These are phyloP conservation scores for Linnemannia zychae DNA, from an alignment of 192 early-diverging fungal genomes.

Conservation along the genomic window DNA sequence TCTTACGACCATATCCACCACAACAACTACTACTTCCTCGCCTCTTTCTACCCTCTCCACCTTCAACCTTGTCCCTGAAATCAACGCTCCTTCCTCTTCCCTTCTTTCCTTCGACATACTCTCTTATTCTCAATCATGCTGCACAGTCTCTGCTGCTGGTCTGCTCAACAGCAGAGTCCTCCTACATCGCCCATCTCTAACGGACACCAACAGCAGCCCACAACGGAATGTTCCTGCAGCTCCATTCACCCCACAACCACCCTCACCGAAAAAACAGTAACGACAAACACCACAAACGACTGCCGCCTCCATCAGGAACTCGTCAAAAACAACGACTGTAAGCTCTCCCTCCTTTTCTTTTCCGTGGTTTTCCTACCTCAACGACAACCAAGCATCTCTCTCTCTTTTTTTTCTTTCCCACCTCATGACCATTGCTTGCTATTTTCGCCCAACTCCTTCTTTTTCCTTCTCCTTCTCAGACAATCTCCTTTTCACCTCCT, in stretches of 20 bases:
- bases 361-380: background rate
- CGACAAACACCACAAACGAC: background rate
- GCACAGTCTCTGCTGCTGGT: constrained; percentile 44
- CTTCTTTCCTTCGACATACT: background rate
- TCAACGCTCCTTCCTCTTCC: background rate
- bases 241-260: constrained; percentile 8
- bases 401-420: background rate
- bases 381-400: background rate
- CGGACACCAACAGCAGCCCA: background rate
- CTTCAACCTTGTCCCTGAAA: background rate
- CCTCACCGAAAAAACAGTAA: constrained; percentile 15
- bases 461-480: background rate
- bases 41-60: background rate
- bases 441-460: background rate
- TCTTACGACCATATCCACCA: background rate
- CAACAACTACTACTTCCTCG: background rate
- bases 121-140: constrained; percentile 12
- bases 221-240: constrained; percentile 22
- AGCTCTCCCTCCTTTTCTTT: background rate
- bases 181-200: constrained; percentile 31
- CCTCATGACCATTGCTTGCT: background rate
- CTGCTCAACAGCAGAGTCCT: constrained; percentile 39
- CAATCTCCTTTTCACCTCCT: background rate
- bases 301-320: background rate
- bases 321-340: background rate